Conservation (phyloP, 2,329 filamentous ascomycete genomes). For the Xenoacremonium recifei region DNA sequence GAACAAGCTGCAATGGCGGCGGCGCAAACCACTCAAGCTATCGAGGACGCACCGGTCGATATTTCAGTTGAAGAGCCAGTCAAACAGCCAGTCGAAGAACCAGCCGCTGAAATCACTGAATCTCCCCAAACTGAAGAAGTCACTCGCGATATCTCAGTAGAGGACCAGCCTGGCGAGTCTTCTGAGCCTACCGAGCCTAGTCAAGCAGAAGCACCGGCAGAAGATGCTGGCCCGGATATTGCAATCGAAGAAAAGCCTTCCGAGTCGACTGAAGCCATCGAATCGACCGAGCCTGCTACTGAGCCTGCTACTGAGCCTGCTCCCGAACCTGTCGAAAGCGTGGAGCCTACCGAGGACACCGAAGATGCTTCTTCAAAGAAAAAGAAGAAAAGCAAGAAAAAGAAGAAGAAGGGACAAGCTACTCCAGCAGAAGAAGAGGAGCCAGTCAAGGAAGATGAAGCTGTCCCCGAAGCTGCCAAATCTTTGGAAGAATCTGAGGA, state of each 20-base stretch:
- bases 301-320: not conserved
- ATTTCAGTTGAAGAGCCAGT: slow-evolving; percentile 1
- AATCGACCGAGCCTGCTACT: not conserved
- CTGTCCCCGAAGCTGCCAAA: not conserved
- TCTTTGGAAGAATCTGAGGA: too few species aligned
- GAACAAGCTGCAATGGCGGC: too few species aligned
- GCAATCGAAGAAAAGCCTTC: not conserved
- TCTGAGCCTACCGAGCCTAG: not conserved
- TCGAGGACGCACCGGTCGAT: slow-evolving; percentile 1
- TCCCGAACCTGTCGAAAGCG: not conserved
- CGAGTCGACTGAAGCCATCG: not conserved
- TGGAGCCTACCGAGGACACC: not conserved
- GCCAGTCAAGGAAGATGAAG: not conserved
- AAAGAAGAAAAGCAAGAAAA: slow-evolving; percentile 11
- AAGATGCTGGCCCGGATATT: not conserved
- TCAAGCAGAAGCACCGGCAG: not conserved
- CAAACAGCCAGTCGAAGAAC: slow-evolving; percentile 2
- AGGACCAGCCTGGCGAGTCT: too few species aligned
- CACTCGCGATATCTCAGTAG: not conserved
- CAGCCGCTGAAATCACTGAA: not conserved
- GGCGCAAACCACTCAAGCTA: slow-evolving; percentile 1
- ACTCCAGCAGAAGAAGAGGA: not conserved
- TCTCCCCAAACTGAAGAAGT: slow-evolving; percentile 2
- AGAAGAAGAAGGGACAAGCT: not conserved
- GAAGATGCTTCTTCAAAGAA: slow-evolving; percentile 4